Evolutionary conservation across 1,284 basidiomycete genomes (phyloP).

Genomic region (Ganoderma lingzhi): DNA sequence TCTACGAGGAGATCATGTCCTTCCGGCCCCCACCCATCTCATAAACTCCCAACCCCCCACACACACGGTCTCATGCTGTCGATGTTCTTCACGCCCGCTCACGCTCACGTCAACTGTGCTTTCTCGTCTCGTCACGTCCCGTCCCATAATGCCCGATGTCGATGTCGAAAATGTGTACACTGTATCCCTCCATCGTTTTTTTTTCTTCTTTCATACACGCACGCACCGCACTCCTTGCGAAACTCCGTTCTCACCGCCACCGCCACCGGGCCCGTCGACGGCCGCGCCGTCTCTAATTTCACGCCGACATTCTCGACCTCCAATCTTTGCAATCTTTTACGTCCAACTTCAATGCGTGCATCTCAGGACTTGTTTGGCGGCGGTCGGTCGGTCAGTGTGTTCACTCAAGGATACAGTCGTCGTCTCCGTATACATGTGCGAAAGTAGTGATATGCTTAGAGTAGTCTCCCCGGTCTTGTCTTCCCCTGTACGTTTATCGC

Average conservation of each 20-base stretch:
- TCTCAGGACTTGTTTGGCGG: conserved; percentile 1
- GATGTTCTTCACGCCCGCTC: conserved; percentile 12
- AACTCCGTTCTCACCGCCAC: not conserved
- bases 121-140: conserved; percentile 15
- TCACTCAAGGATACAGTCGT: conserved; percentile 1
- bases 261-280: not conserved
- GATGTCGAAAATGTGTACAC: conserved; percentile 15
- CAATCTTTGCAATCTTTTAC: not conserved
- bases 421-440: not conserved
- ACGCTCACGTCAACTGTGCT: conserved; percentile 21
- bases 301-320: not conserved
- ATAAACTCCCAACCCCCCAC: conserved; percentile 35
- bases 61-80: not conserved
- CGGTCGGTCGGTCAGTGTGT: not conserved
- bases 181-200: not conserved
- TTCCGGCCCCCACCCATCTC: conserved; percentile 75
- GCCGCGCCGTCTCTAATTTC: not conserved
- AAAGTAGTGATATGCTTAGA: conserved; percentile 7
- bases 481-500: not conserved
- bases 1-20: conserved; percentile 80
- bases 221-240: not conserved
- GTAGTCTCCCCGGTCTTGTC: not conserved
- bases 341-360: not conserved
- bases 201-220: not conserved
- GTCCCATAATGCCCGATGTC: conserved; percentile 11